Evolutionary conservation across 306 rosid species (phyloP), one percentile per base, ranked within the genome.

Genomic region (Quercus cerris): DNA sequence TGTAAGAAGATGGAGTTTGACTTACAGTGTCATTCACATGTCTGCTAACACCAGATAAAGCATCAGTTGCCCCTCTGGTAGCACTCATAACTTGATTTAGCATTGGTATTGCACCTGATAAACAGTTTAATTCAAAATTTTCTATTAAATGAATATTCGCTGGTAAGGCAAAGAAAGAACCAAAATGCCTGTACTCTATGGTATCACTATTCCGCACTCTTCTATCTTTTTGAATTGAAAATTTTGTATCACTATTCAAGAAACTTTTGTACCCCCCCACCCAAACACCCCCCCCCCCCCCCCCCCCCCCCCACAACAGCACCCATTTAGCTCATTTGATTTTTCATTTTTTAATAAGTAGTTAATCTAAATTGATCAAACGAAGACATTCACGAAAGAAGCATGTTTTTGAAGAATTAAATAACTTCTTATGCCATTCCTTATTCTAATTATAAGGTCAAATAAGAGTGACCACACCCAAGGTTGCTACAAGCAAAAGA

Each of bases 51-150:
- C 99, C 99, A 80, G 99, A 93, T 82, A 96, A 91, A 38, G 97
- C 97, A 81, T 87, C 90, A 70, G 97, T 96, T 44, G 98, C 99
- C 80, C 99, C 99, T 68, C 97, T 91, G 25, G 99, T 91, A 44
- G 98, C 98, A 82, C 97, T 91, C 94, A 89, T 96, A 33, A 96
- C 94, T 89, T 96, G 92, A 84, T 90, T 90, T 62, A 96, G 57
- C 87, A 89, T 85, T 1, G 98, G 99, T 62, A 96, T 79, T 51
- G 98, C 93, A 84, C 93, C 98, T 96, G 84, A 52, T 66, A 82
- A 52, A 85, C 15, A 33, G 71, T 64, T 83, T 4, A 41, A 64
- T 82, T 55, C 41, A 77, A 68, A 75, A 46, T 15, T 10, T 5
- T 2, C 72, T 28, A 19, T 66, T 68, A 15, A 74, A 61, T 66